A percentile compares a stretch with the other conserved stretches of the same genome.
These are phyloP conservation scores for Amesomyces nigricolor DNA, from an alignment of 2,329 filamentous ascomycete species.

Conservation along the genomic window DNA sequence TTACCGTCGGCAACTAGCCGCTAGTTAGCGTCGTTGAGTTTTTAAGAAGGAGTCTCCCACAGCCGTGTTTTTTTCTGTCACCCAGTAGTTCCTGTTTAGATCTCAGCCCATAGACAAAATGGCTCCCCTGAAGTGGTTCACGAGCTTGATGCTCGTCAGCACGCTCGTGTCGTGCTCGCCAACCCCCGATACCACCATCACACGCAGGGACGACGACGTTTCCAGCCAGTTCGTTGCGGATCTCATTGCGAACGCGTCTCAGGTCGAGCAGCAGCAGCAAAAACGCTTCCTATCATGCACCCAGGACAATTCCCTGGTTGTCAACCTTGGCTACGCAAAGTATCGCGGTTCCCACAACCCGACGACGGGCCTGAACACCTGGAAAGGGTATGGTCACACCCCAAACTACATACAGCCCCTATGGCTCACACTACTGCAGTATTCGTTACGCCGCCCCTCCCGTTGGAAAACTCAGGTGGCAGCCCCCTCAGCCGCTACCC, in stretches of 20 bases:
- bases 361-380: constrained; percentile 38
- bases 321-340: constrained; percentile 41
- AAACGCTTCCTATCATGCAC: constrained; percentile 15
- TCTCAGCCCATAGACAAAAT: neutral
- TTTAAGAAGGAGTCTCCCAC: neutral
- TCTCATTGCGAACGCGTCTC: constrained; percentile 19
- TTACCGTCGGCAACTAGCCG: too few species aligned
- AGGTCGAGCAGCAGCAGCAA: constrained; percentile 8
- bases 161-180: constrained; percentile 2
- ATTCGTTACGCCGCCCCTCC: constrained; percentile 43
- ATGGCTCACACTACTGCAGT: constrained; percentile 22
- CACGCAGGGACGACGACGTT: constrained; percentile 3
- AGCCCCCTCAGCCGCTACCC: constrained; percentile 33
- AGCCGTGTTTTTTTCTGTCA: too few species aligned
- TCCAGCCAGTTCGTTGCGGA: constrained; percentile 18
- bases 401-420: neutral
- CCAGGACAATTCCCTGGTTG: constrained; percentile 20
- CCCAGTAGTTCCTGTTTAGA: neutral
- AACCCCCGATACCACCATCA: neutral
- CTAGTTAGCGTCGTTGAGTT: too few species aligned
- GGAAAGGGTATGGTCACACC: constrained; percentile 30
- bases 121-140: constrained; percentile 3
- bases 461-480: constrained; percentile 39
- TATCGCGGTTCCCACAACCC: constrained; percentile 40
- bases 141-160: neutral